Evolutionary conservation across 1,284 basidiomycete species (phyloP).

Genomic region (Chalciporus piperatoides): DNA sequence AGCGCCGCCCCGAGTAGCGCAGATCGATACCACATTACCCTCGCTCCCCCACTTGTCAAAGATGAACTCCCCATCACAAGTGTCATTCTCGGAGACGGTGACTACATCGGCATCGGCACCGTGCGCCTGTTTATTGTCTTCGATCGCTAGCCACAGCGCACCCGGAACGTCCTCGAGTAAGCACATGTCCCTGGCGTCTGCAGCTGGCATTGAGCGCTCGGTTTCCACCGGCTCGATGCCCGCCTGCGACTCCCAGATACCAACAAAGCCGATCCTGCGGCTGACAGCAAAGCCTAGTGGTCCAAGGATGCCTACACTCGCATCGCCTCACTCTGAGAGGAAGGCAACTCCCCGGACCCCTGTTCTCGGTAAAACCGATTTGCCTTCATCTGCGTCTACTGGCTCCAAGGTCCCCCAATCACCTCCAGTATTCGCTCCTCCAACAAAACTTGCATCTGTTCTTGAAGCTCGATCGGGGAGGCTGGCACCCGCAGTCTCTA

Average conservation of each 20-base stretch:
- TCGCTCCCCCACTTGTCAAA: slow-evolving; percentile 30
- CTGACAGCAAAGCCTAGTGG: slow-evolving; percentile 27
- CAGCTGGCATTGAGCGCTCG: slow-evolving; percentile 19
- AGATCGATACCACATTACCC: slow-evolving; percentile 13
- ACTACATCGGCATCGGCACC: slow-evolving; percentile 9
- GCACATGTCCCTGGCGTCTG: slow-evolving; percentile 27
- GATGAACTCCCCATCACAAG: slow-evolving; percentile 24
- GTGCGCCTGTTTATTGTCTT: slow-evolving; percentile 15
- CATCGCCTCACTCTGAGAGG: background rate
- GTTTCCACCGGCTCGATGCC: slow-evolving; percentile 1
- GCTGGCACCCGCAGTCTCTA: background rate
- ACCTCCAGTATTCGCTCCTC: slow-evolving; percentile 29
- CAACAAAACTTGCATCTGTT: slow-evolving; percentile 29
- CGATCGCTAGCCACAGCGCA: slow-evolving; percentile 3
- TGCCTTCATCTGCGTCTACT: slow-evolving; percentile 5
- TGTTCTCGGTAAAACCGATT: background rate
- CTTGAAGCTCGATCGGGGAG: slow-evolving; percentile 26
- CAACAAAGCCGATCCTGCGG: slow-evolving; percentile 30
- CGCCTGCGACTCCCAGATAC: background rate
- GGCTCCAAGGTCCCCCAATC: slow-evolving; percentile 25
- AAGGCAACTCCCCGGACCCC: slow-evolving; percentile 12
- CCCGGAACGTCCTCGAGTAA: slow-evolving; percentile 29
- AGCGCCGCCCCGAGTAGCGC: slow-evolving; percentile 23
- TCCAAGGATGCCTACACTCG: slow-evolving; percentile 18
- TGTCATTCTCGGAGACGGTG: slow-evolving; percentile 21